Base-by-base conservation (phyloP, 495 filamentous ascomycete species). In the Barbatosphaeria neglecta region DNA sequence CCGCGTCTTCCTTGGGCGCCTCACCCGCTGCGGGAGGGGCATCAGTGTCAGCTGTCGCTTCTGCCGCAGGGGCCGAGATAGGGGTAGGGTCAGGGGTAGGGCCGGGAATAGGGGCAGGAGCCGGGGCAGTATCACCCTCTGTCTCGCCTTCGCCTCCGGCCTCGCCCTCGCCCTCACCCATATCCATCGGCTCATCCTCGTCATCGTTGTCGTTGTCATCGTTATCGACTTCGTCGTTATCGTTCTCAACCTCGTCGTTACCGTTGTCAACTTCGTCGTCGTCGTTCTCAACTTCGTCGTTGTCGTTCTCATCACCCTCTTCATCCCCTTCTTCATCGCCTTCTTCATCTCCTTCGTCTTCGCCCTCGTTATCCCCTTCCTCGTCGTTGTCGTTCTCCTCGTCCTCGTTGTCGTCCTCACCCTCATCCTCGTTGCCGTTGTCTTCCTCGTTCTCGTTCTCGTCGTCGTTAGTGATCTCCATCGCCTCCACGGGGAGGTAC, bases 311-410 rank as follows among this genome's bases (percentile, higher is more conserved):
- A 37, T 49, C 48, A 38, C 56, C 57, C n/a, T 48, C 58, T n/a
- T n/a, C n/a, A 64, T 19, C 56, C 58, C 46, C 55, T 27, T 44
- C 28, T 11, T 24, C 24, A 5, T 76, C 72, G 28, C 82, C 71
- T 44, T 95, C 89, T 52, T 94, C 84, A 57, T 84, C n/a, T n/a
- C n/a, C n/a, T n/a, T n/a, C n/a, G n/a, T 31, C 27, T 8, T 8
- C 27, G 9, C 15, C 27, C 2, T 8, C 27, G 7, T 31, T 31
- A 11, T 35, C 31, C 9, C 6, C 6, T 4, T 3, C 31, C 15
- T 35, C 31, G 6, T 4, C 11, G 2, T 35, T n/a, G 13, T n/a
- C 16, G 13, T 35, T 35, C 31, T 31, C 27, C 8, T 8, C 27
- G 9, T 31, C 27, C 2, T 8, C 27, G 7, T 31, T 31, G 13